Conservation (phyloP, 2,329 filamentous ascomycete species). For the Hawksworthiomyces lignivorus region DNA sequence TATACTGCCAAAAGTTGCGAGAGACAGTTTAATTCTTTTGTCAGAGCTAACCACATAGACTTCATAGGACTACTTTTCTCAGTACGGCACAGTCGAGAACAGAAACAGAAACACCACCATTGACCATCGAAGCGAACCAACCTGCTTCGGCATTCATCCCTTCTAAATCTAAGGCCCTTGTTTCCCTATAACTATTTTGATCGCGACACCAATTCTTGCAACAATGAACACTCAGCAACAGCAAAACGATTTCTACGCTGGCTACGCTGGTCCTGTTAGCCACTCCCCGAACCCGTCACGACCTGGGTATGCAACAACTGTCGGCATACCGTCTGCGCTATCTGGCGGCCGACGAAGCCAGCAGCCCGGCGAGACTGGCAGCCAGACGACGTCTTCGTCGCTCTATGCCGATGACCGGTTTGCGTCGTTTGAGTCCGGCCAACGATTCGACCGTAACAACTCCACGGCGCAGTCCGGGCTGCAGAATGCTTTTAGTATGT, state of each 20-base stretch:
- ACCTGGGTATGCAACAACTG: conserved; percentile 54
- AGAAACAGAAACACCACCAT: too few species aligned
- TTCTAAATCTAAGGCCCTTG: too few species aligned
- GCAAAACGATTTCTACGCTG: conserved; percentile 59
- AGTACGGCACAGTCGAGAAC: too few species aligned
- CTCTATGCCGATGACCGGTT: conserved; percentile 66
- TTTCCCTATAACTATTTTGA: too few species aligned
- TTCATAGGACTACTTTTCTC: too few species aligned
- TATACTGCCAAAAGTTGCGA: too few species aligned
- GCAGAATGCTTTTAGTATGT: conserved; percentile 38
- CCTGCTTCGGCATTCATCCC: too few species aligned
- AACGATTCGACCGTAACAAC: conserved; percentile 32
- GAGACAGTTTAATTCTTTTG: too few species aligned
- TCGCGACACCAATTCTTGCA: conserved; percentile 4
- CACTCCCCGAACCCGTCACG: conserved; percentile 66
- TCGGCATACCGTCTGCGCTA: conserved; percentile 27
- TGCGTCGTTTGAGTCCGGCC: conserved; percentile 54
- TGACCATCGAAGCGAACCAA: too few species aligned
- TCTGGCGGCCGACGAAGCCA: conserved; percentile 61
- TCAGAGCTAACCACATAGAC: too few species aligned
- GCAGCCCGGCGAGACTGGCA: conserved; percentile 69
- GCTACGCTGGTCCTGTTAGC: conserved; percentile 52
- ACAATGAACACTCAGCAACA: conserved; percentile 46
- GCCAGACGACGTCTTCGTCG: conserved; percentile 52
- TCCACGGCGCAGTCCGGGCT: conserved; percentile 26